Base-by-base conservation (phyloP, 306 rosid genomes). In the Vigna hirtella region DNA sequence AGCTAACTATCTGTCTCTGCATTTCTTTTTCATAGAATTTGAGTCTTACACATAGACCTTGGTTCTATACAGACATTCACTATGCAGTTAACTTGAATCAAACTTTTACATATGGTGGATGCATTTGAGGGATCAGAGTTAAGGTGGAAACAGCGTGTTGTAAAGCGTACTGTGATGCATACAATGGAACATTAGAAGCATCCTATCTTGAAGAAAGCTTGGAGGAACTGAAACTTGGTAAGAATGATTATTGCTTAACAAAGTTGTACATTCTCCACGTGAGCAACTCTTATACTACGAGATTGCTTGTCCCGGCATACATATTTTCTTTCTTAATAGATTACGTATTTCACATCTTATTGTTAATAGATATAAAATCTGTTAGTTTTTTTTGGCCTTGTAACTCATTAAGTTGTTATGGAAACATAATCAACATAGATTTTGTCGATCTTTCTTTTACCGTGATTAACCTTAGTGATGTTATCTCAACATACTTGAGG, bases 51-150 rank as follows among this genome's bases (percentile, higher is more conserved):
- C 38, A 20, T 50, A 77, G 32, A 42, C 10, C 50, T 73, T 22
- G 64, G 53, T 81, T 68, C 26, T 13, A 17, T 42, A 34, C 28
- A 4, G 66, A 30, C 52, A 16, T 65, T 38, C 14, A 30, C 24
- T 30, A 18, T 11, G 65, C 15, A 40, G 34, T 53, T 64, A 66
- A 66, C 56, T 73, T 81, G 76, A 57, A 61, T 55, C 40, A 51
- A 15, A 55, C 6, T 40, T 70, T 16, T 34, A 53, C 36, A 6
- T 36, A 20, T 32, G 76, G 38, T 71, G 71, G 79, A 22, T 70
- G 48, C 32, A 71, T 48, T 56, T 64, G 47, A 53, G 52, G 34
- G 7, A 72, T 38, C 65, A 16, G n/a, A 70, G 16, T 52, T 32
- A 20, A 28, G 72, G 22, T 69, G 43, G 57, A 18, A 69, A 38